phyloP scores from a whole-genome alignment of 768 basidiomycete genomes.

The Collybia sordida region DNA sequence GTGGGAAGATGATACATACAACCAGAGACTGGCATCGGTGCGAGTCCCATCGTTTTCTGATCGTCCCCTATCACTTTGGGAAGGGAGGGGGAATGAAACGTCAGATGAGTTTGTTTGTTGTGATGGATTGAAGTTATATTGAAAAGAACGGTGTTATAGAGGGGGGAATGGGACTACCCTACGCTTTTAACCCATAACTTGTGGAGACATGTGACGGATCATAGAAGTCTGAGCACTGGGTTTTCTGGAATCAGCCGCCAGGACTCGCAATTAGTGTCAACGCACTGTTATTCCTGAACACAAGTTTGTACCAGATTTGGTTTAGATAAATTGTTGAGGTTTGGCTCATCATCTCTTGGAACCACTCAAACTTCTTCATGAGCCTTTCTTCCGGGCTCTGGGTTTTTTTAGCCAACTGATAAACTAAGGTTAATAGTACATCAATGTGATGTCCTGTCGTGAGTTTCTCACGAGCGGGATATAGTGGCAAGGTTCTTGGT shows the following conservation, averaged over 20 bases:
- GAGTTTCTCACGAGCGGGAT: too few relatives aligned
- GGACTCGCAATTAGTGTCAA: neutral
- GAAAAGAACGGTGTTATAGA: conserved; percentile 3
- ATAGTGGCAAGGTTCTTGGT: too few relatives aligned
- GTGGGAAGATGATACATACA: too few relatives aligned
- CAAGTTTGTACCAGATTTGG: conserved; percentile 22
- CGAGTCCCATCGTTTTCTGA: too few relatives aligned
- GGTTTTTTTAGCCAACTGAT: conserved; percentile 24
- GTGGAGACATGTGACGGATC: neutral
- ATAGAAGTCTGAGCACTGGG: too few relatives aligned
- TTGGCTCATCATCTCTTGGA: conserved; percentile 17
- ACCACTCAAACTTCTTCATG: conserved; percentile 24
- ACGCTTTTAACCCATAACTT: neutral
- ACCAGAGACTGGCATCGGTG: conserved; percentile 3
- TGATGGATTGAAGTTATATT: conserved; percentile 8
- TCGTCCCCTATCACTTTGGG: too few relatives aligned
- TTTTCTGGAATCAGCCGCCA: neutral
- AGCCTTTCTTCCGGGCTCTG: conserved; percentile 22
- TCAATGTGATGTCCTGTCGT: conserved; percentile 26
- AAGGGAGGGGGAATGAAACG: neutral
- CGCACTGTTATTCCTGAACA: conserved; percentile 24
- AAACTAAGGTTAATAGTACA: conserved; percentile 20
- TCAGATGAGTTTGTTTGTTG: conserved; percentile 1
- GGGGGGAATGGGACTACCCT: neutral
- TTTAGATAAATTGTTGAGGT: conserved; percentile 12